Percentiles rank a stretch among this genome's conserved stretches.
These are phyloP conservation scores for Hypoxylon lienhwacheense DNA, from an alignment of 495 filamentous ascomycete genomes.

Conservation along the genomic window DNA sequence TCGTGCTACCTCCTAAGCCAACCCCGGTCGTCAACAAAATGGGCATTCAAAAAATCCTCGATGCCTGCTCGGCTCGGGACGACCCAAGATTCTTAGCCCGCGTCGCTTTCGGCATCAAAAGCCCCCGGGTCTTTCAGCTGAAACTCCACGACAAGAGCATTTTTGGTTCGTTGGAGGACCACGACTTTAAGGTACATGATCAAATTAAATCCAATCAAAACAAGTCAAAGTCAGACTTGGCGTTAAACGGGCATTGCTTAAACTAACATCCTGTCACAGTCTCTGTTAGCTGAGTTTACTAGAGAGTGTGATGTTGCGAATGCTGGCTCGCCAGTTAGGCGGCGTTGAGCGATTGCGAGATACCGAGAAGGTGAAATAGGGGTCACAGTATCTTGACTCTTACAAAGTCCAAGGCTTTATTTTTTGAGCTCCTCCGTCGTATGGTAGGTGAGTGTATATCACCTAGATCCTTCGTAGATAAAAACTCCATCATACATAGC, in stretches of 20 bases:
- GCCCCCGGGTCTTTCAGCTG: slow-evolving; percentile 50
- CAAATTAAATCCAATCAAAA: neutral
- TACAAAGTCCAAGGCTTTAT: no score
- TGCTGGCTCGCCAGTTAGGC: no score
- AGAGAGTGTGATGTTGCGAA: neutral
- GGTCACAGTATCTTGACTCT: no score
- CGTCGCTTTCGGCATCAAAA: slow-evolving; percentile 61
- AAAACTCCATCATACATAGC: no score
- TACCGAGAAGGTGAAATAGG: no score
- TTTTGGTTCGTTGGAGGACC: slow-evolving; percentile 56
- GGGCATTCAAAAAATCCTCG: slow-evolving; percentile 45
- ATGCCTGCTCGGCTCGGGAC: slow-evolving; percentile 47
- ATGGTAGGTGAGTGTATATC: no score
- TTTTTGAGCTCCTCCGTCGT: no score
- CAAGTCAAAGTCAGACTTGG: neutral
- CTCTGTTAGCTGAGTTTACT: neutral
- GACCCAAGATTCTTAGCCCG: slow-evolving; percentile 59
- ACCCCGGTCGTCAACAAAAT: slow-evolving; percentile 37
- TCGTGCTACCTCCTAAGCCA: slow-evolving; percentile 37
- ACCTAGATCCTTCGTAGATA: no score
- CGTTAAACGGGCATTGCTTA: neutral
- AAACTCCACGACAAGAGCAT: slow-evolving; percentile 46
- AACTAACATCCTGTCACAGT: neutral
- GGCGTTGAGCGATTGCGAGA: no score
- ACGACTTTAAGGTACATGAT: slow-evolving; percentile 51